phyloP scores from a whole-genome alignment of 176 grass and related monocot species.

The Eleusine indica region DNA sequence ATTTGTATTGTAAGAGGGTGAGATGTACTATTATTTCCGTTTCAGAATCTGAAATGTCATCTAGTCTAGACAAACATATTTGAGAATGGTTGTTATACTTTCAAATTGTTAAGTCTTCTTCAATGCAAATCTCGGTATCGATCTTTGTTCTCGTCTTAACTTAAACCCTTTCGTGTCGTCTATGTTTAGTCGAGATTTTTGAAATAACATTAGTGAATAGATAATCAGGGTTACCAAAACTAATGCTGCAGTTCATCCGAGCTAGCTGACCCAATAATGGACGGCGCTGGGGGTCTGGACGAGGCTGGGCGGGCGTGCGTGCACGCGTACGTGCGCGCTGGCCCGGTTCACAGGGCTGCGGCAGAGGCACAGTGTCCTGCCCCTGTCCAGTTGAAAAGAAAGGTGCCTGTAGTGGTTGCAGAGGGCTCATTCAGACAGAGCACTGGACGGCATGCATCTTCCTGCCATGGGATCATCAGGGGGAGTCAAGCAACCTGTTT shows the following conservation, averaged over 20 bases:
- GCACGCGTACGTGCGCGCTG: constrained; percentile 29
- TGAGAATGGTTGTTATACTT: no score
- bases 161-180: no score
- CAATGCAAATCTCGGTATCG: no score
- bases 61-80: no score
- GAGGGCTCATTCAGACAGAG: constrained; percentile 45
- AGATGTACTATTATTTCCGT: no score
- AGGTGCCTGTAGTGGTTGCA: constrained; percentile 47
- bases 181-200: no score
- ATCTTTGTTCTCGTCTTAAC: no score
- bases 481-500: neutral
- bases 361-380: constrained; percentile 18
- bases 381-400: constrained; percentile 44
- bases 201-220: no score
- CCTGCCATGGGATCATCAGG: constrained; percentile 6
- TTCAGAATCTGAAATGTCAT: no score
- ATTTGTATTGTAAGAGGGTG: no score
- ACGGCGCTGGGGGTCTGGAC: neutral
- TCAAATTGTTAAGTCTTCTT: no score
- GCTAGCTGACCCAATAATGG: neutral
- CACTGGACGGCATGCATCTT: constrained; percentile 15
- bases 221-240: neutral
- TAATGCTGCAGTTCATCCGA: neutral
- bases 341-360: neutral
- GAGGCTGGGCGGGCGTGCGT: constrained; percentile 22